These are phyloP conservation scores for Botrytis medusae DNA, from an alignment of 2,329 filamentous ascomycete species.

Conservation along the genomic window DNA sequence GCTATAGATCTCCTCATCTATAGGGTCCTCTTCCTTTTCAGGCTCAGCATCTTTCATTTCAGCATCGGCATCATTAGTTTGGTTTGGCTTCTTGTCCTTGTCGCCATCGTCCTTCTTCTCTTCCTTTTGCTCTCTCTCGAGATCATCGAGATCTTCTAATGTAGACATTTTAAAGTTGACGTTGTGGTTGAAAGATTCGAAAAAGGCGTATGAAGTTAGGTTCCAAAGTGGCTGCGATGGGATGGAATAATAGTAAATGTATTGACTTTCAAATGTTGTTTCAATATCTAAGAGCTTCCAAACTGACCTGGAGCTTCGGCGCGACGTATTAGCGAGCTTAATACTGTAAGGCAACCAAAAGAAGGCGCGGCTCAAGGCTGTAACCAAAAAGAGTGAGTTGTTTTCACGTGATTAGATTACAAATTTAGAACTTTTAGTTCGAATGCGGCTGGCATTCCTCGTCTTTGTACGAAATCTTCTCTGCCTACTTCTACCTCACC, in stretches of 20 bases:
- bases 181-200: conserved; percentile 9
- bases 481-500: conserved; percentile 28
- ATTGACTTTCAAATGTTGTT: conserved; percentile 20
- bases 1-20: conserved; percentile 91
- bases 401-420: neutral
- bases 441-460: conserved; percentile 22
- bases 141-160: conserved; percentile 73
- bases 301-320: conserved; percentile 28
- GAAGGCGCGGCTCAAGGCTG: conserved; percentile 23
- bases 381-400: neutral
- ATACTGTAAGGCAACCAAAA: conserved; percentile 22
- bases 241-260: conserved; percentile 13
- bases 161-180: conserved; percentile 61
- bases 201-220: neutral
- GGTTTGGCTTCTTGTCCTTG: conserved; percentile 54
- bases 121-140: conserved; percentile 69
- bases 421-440: neutral
- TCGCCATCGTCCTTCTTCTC: conserved; percentile 57
- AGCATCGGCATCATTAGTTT: conserved; percentile 65
- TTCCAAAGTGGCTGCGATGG: neutral
- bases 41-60: conserved; percentile 88
- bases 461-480: conserved; percentile 21
- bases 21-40: conserved; percentile 72
- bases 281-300: conserved; percentile 30
- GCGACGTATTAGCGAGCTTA: conserved; percentile 25